Evolutionary conservation across 306 rosid species (phyloP), one percentile per base, ranked within the genome.

Genomic region (Adenanthera pavonina): DNA sequence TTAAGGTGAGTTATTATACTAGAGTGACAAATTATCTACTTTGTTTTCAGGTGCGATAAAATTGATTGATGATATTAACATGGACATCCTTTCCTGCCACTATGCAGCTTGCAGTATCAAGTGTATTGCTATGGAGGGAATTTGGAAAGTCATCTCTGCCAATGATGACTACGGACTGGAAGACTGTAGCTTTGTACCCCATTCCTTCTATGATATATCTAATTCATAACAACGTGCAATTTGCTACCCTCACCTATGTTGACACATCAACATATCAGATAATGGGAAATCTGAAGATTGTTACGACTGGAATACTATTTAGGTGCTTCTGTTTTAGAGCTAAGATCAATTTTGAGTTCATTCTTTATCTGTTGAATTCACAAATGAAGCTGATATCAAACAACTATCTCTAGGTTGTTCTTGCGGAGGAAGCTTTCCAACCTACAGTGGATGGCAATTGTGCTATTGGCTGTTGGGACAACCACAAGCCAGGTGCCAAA

Each of bases 231-330:
- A 92, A 93, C 78, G 93, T 95, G 83, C 97, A 95, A 80, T 95
- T 95, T 85, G 95, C 97, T 54, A 95, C 99, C 7, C 89, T 95
- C 74, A 89, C 89, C 2, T 95, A 78, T 81, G 99, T 95, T 25
- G 99, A 95, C 81, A 91, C 99, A 75, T 95, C 99, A 56, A 95
- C 99, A 0, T 92, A 95, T 84, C 99, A 95, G 90, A 93, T 95
- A 62, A 90, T 95, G 99, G 99, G 99, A 3, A 95, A 95, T 88
- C 84, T 95, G 89, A 95, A 95, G 88, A 95, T 95, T 82, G 95
- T 95, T 70, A 92, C 95, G 6, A 95, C 97, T 44, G 99, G 91
- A 73, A 86, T 93, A 78, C 85, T 93, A 79, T 95, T 92, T 91
- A 95, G 99, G 97, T 93, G 85, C 87, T 71, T 83, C 41, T 14